Conservation (phyloP, 192 early-diverging fungal species). For the Coemansia sp. region DNA sequence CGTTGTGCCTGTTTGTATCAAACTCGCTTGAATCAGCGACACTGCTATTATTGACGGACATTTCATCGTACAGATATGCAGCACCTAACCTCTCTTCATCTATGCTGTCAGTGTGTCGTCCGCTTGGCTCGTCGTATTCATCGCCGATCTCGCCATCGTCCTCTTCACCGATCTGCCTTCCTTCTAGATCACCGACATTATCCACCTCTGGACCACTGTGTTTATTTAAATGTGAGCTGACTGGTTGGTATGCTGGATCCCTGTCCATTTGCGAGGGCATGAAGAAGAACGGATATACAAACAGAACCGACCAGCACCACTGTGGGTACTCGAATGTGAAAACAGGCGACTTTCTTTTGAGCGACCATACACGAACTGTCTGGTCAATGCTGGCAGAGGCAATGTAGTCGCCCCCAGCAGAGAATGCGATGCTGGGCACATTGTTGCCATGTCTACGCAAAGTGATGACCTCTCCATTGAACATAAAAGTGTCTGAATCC, state of each 20-base stretch:
- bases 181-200: neutral
- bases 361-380: conserved; percentile 36
- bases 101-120: neutral
- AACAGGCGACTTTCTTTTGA: conserved; percentile 3
- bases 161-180: neutral
- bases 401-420: conserved; percentile 34
- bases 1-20: conserved; percentile 1
- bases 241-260: neutral
- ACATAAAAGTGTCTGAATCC: neutral
- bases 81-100: neutral
- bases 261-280: conserved; percentile 9
- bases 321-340: conserved; percentile 23
- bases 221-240: neutral
- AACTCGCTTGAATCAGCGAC: neutral
- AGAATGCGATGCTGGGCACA: conserved; percentile 33
- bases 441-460: conserved; percentile 26
- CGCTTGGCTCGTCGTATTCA: neutral
- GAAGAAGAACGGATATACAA: conserved; percentile 47
- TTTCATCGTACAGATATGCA: neutral
- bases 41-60: neutral
- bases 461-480: conserved; percentile 11
- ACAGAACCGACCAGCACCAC: conserved; percentile 41
- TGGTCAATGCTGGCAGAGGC: conserved; percentile 45
- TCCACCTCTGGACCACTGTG: neutral
- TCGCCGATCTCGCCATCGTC: neutral